Evolutionary conservation across 176 grass and related monocot genomes (phyloP).

Genomic region (Oryza glumipatula): DNA sequence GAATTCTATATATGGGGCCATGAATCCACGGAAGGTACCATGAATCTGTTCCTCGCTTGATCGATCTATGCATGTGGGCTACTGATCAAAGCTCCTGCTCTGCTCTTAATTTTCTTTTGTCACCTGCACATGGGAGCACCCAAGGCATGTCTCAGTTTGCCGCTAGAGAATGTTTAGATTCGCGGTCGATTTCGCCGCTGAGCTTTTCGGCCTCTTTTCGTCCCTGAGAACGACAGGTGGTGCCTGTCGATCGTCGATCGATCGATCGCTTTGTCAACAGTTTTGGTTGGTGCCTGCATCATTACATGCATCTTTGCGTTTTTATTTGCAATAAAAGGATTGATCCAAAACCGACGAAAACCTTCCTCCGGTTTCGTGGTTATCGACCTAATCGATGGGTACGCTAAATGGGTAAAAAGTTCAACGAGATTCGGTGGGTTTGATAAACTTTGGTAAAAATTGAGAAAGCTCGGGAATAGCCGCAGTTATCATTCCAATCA

Average conservation of each 20-base stretch:
- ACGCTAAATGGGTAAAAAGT: no score
- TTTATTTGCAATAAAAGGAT: neutral
- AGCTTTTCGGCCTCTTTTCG: neutral
- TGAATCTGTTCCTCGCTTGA: constrained; percentile 2
- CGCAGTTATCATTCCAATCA: no score
- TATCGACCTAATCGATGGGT: no score
- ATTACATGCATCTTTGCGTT: no score
- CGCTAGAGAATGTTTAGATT: constrained; percentile 3
- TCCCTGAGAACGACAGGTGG: neutral
- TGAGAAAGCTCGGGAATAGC: no score
- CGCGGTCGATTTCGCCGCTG: constrained; percentile 1
- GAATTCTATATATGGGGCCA: neutral
- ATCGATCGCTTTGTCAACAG: neutral
- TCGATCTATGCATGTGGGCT: neutral
- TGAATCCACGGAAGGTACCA: constrained; percentile 27
- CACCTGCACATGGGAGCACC: constrained; percentile 37
- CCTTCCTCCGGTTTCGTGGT: no score
- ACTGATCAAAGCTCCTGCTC: neutral
- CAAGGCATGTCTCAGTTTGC: neutral
- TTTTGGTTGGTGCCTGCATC: neutral
- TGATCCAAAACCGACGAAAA: no score
- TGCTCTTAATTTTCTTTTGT: neutral
- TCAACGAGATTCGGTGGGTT: no score
- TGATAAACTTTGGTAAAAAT: no score
- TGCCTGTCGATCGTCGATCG: neutral